Percentiles rank a stretch among this genome's conserved stretches.
phyloP scores from a whole-genome alignment of 2,329 filamentous ascomycete species.

The Ilyonectria sp. region DNA sequence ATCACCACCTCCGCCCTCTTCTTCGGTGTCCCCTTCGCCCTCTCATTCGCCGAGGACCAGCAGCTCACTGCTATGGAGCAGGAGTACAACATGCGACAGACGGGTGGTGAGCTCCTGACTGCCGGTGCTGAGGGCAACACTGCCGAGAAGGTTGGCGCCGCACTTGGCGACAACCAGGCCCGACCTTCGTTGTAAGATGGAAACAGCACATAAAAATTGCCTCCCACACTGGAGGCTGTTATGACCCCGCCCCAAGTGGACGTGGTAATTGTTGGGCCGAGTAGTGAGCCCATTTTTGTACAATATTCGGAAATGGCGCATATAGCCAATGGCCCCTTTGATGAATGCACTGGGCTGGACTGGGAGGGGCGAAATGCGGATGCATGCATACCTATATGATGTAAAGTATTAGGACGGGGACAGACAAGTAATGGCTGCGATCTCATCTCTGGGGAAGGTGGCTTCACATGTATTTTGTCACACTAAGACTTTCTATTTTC shows the following conservation, averaged over 20 bases:
- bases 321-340: constrained; percentile 42
- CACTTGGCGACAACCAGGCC: constrained; percentile 62
- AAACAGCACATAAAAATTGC: constrained; percentile 26
- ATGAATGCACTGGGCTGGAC: constrained; percentile 42
- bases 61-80: constrained; percentile 98
- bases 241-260: constrained; percentile 38
- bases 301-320: constrained; percentile 49
- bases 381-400: constrained; percentile 44
- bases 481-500: constrained; percentile 42
- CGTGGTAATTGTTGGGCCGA: constrained; percentile 41
- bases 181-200: constrained; percentile 66
- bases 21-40: constrained; percentile 91
- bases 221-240: constrained; percentile 28
- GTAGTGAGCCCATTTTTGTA: constrained; percentile 45
- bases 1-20: constrained; percentile 91
- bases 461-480: constrained; percentile 49
- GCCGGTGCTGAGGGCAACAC: constrained; percentile 62
- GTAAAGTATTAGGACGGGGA: constrained; percentile 47
- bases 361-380: constrained; percentile 37
- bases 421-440: constrained; percentile 44
- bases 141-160: constrained; percentile 65
- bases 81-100: constrained; percentile 96
- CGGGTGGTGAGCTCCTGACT: constrained; percentile 80
- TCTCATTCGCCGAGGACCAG: constrained; percentile 96
- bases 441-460: constrained; percentile 50